Evolutionary conservation across 305 asterid genomes (phyloP).

Genomic region (Ilex paraguariensis): DNA sequence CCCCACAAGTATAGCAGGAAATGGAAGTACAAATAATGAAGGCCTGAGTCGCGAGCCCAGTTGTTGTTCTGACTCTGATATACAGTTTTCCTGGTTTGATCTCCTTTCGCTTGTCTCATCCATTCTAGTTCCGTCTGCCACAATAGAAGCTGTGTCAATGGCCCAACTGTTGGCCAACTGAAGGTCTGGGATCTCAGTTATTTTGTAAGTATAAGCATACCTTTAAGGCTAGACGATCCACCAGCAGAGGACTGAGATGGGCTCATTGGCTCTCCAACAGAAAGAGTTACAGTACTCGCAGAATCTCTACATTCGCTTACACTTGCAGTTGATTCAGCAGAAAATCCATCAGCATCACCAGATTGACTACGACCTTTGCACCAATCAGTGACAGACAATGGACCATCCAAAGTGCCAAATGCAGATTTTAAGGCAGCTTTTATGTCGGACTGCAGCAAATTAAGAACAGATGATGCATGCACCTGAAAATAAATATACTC

Average conservation of each 20-base stretch:
- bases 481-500: slow-evolving; percentile 49
- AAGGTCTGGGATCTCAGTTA: slow-evolving; percentile 15
- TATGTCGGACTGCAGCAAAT: slow-evolving; percentile 94
- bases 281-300: slow-evolving; percentile 64
- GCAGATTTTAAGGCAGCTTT: slow-evolving; percentile 94
- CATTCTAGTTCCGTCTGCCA: slow-evolving; percentile 66
- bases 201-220: slow-evolving; percentile 32
- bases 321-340: slow-evolving; percentile 92
- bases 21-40: slow-evolving; percentile 83
- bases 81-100: slow-evolving; percentile 38
- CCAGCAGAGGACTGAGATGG: slow-evolving; percentile 73
- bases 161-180: slow-evolving; percentile 13
- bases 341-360: slow-evolving; percentile 75
- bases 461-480: slow-evolving; percentile 77
- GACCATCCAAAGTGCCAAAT: slow-evolving; percentile 92
- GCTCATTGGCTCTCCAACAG: slow-evolving; percentile 89
- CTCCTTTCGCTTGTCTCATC: slow-evolving; percentile 60
- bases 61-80: slow-evolving; percentile 76
- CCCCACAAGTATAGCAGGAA: slow-evolving; percentile 99
- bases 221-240: slow-evolving; percentile 55
- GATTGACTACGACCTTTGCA: slow-evolving; percentile 91
- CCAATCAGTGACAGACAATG: slow-evolving; percentile 88
- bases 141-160: slow-evolving; percentile 24
- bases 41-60: slow-evolving; percentile 65
- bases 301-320: slow-evolving; percentile 97